Evolutionary conservation across 2,329 filamentous ascomycete genomes (phyloP), one percentile per base, ranked within the genome.

Genomic region (Teratosphaeria viscida): DNA sequence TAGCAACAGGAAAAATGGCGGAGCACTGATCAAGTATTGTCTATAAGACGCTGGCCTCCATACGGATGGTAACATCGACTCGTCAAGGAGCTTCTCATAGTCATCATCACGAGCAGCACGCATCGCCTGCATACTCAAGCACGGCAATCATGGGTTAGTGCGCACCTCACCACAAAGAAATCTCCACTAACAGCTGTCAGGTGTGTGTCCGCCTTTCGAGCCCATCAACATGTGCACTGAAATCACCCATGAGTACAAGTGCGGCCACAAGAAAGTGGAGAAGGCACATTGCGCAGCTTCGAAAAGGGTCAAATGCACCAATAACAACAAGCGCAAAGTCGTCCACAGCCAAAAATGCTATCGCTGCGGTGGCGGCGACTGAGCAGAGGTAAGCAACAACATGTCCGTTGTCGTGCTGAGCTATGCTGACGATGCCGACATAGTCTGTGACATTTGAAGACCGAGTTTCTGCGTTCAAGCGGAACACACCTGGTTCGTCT

Each of bases 281-380:
- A 75, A 73, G 62, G 75, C 77, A 27, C 71, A 73, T 26, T 80
- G 78, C 69, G 77, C 77, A n/a, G 73, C 72, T 12, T 79, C 77
- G 56, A 75, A 74, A 69, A 71, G 70, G 61, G 67, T 70, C n/a
- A 68, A 68, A 52, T 78, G 76, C 70, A 68, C 68, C 57, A 73
- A 72, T 58, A 65, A 71, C 64, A 78, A 75, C 61, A 72, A 72
- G 60, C 77, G 76, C 64, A 72, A 67, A 19, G 72, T 79, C 69
- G 76, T 75, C 65, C 77, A 79, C 67, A 76, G 77, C 57, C 75
- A 77, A 62, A 78, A 77, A 64, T 80, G 78, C 63, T 73, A 75
- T 62, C 67, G 67, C 52, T 79, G 77, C 65, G 75, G 76, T 62
- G 73, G 74, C 64, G 77, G 73, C n/a, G 52, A 34, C 16, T 57